Evolutionary conservation across 306 rosid species (phyloP).

Genomic region (Morella rubra): DNA sequence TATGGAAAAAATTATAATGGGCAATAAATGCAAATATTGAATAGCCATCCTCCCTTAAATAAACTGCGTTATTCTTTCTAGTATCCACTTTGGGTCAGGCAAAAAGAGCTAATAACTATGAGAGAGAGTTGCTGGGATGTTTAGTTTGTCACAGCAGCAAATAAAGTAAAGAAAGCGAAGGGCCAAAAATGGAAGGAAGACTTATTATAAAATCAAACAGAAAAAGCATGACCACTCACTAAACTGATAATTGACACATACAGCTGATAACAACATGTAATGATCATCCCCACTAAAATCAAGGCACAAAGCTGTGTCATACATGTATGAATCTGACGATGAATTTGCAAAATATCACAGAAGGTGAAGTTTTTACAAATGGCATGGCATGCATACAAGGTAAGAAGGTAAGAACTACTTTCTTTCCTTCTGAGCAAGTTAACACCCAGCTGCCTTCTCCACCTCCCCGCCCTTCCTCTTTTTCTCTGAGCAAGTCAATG

Average conservation of each 20-base stretch:
- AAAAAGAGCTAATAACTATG: background rate
- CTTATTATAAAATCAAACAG: conserved; percentile 4
- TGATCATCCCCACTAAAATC: no score
- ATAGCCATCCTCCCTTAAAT: background rate
- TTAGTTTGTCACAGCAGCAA: background rate
- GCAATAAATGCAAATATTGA: background rate
- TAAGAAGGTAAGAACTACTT: no score
- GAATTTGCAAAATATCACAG: background rate
- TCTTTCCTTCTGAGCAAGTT: no score
- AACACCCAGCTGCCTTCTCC: no score
- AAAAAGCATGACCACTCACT: background rate
- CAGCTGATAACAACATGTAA: background rate
- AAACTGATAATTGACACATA: background rate
- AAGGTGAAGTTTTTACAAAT: background rate
- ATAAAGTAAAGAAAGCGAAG: background rate
- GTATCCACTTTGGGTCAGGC: background rate
- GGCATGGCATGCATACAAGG: background rate
- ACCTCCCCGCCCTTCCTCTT: no score
- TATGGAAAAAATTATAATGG: conserved; percentile 6
- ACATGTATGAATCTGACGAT: background rate
- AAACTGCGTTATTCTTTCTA: background rate
- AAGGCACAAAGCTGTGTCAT: background rate
- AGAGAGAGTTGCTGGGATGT: background rate
- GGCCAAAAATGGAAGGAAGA: conserved; percentile 1
- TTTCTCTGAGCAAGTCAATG: no score